Base-by-base conservation (phyloP, 1,284 basidiomycete genomes). In the Phlebopus sp. region DNA sequence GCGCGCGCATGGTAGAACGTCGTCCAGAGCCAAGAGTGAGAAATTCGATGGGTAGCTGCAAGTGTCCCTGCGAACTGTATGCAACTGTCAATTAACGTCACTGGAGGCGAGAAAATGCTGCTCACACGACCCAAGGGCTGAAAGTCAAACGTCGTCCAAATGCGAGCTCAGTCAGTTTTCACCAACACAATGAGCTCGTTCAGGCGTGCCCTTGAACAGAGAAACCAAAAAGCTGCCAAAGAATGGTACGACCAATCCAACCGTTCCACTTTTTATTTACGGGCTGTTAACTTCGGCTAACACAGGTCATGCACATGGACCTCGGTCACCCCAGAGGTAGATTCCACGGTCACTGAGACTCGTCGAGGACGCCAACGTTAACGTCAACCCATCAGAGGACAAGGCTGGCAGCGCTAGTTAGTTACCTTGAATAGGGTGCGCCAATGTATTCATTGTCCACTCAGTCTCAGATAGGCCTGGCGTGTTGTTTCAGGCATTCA, bases 1-100 rank as follows among this genome's bases (percentile, higher is more conserved):
- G 55, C 10, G 78, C 74, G 39, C 82, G 74, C 76, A 85, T 80
- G 10, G 50, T 46, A 23, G 15, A 8, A 3, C 31, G 11, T 15
- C 1, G 37, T 27, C 25, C 5, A 18, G 37, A 13, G 39, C 15
- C 10, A n/a, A 19, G 25, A 15, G 42, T 5, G 5, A 2, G 30
- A 31, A 30, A 35, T n/a, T 35, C 3, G 14, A 23, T 11, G 21
- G n/a, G 23, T 14, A 21, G 19, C 8, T 7, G 19, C 5, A 21
- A 18, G 23, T 21, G 19, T n/a, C 9, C 37, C 37, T 38, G 37
- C 23, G 21, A 25, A 18, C 14, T 37, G 13, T 21, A 38, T 2
- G 14, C 19, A 38, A 21, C 3, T 23, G 18, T 38, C 19, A 38
- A 21, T 23, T 37, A 21, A 5, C 18, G 23, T 9, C 10, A 21